phyloP scores from a whole-genome alignment of 352 stramenopile genomes.

The Pythium myriotylum region DNA sequence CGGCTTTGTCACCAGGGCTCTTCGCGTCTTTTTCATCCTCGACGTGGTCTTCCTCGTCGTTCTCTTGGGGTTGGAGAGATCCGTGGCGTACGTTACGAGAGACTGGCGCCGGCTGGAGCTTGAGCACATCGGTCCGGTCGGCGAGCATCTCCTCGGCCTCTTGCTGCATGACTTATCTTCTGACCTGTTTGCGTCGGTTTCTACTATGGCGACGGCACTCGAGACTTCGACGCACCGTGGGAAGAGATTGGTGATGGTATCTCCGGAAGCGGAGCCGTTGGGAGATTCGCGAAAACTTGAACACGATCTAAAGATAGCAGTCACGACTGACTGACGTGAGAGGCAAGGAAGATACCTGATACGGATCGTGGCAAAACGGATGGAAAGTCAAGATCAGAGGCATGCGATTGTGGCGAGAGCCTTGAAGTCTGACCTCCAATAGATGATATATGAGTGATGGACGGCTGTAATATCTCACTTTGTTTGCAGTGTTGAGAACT shows the following conservation, averaged over 20 bases:
- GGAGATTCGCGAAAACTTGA: too few species aligned
- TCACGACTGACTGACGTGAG: not conserved
- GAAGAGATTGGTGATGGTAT: not conserved
- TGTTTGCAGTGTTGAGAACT: too few species aligned
- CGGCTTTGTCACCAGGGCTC: not conserved
- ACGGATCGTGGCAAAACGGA: too few species aligned
- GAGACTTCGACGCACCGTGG: not conserved
- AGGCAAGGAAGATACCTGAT: too few species aligned
- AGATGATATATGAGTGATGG: constrained; percentile 1
- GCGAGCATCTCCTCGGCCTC: not conserved
- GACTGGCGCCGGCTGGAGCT: constrained; percentile 2
- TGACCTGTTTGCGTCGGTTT: constrained; percentile 1
- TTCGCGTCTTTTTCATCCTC: not conserved
- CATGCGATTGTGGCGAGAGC: not conserved
- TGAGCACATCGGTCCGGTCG: constrained; percentile 5
- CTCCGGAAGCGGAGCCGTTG: too few species aligned
- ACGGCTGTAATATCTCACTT: too few species aligned
- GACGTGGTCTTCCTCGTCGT: constrained; percentile 13
- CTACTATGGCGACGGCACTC: constrained; percentile 5
- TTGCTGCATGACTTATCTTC: constrained; percentile 6
- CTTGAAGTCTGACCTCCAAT: not conserved
- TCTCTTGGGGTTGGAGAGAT: constrained; percentile 18
- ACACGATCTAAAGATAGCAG: not conserved
- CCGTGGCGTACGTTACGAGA: constrained; percentile 6
- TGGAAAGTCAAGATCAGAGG: not conserved